These are phyloP conservation scores for Staphylotrichum longicolle DNA, from an alignment of 495 filamentous ascomycete genomes.

Conservation along the genomic window DNA sequence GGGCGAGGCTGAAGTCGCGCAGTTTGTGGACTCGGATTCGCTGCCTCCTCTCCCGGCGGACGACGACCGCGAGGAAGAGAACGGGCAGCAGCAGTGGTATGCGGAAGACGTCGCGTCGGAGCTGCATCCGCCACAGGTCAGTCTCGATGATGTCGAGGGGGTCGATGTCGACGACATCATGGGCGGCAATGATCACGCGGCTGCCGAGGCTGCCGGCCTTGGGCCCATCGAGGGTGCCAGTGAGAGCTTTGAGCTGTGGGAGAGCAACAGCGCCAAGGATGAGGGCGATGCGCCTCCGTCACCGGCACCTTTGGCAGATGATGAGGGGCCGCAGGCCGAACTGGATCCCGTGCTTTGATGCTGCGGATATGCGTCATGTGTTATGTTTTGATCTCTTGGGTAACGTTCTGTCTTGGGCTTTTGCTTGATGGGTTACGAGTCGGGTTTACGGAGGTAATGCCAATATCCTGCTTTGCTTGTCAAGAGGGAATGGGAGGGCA, in stretches of 20 bases:
- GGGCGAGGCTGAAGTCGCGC: background rate
- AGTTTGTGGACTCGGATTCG: conserved; percentile 22
- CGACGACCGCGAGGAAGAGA: conserved; percentile 15
- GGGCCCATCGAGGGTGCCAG: conserved; percentile 52
- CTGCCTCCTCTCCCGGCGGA: conserved; percentile 13
- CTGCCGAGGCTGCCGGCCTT: conserved; percentile 44
- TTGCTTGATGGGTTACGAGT: background rate
- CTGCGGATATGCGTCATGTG: background rate
- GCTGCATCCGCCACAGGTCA: conserved; percentile 29
- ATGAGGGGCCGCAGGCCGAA: background rate
- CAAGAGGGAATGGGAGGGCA: conserved; percentile 7
- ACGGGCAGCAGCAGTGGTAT: conserved; percentile 12
- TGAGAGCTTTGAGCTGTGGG: conserved; percentile 62
- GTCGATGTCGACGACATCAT: conserved; percentile 49
- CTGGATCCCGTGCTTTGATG: conserved; percentile 4
- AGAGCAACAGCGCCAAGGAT: conserved; percentile 59
- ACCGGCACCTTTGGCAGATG: conserved; percentile 17
- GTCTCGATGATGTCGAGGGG: conserved; percentile 30
- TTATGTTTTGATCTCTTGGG: conserved; percentile 3
- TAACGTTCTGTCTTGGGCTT: conserved; percentile 3
- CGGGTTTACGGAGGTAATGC: conserved; percentile 2
- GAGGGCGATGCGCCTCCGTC: conserved; percentile 36
- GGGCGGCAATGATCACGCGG: conserved; percentile 38
- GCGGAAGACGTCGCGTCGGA: background rate
- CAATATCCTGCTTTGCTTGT: conserved; percentile 13